Base-by-base conservation (phyloP, 176 grass and related monocot genomes). In the Cocos nucifera region DNA sequence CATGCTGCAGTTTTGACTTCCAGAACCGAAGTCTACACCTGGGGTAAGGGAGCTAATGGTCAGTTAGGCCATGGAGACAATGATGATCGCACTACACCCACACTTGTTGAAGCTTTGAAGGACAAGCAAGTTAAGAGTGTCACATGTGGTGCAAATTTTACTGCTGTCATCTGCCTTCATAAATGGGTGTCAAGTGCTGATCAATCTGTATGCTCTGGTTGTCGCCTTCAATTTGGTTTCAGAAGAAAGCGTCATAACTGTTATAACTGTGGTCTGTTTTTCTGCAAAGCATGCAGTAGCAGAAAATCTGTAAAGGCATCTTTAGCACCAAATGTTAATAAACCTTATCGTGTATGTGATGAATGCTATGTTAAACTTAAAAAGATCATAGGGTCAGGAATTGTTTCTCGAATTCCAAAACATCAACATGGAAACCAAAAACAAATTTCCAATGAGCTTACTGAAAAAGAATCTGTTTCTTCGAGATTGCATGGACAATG, bases 51-150 rank as follows among this genome's bases (percentile, higher is more conserved):
- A 48, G 80, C 73, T 22, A 92, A 92, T 54, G 79, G 88, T 16
- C 69, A 73, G 26, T 74, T 92, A 72, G 88, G 88, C 17, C 88
- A 86, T 57, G 76, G 77, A 10, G 80, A 86, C n/a, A 71, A 61
- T 77, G 61, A 65, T 23, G 77, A 86, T 67, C 69, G 69, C 26
- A 75, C 69, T 61, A 65, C 65, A 48, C 79, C 73, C 52, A 86
- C 88, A 57, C 61, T 78, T 64, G 73, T 92, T 50, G 79, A 86
- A 73, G 83, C 79, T 71, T 72, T 92, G 53, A 83, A 80, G 67
- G 83, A 86, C 73, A 92, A 92, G 62, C 88, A 86, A 75, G 83
- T 86, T 16, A 92, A 81, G 77, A 83, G 56, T 15, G 72, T 91
- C 24, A 76, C 77, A 19, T 92, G 88, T 14, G 83, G 83, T 53